phyloP scores from a whole-genome alignment of 805 yeast genomes.

The Cyberlindnera bimundalis region DNA sequence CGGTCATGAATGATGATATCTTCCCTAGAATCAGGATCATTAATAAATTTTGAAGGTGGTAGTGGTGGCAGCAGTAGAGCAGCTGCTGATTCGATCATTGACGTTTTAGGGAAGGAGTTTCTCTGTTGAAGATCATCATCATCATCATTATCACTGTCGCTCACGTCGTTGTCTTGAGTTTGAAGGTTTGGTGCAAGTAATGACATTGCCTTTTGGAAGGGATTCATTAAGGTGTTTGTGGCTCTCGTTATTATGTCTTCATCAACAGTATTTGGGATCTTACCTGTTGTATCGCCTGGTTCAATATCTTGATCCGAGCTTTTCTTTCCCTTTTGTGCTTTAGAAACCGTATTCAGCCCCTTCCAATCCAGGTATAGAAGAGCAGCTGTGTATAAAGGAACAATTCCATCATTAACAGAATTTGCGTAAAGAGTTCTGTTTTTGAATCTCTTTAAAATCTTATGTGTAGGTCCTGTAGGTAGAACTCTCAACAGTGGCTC shows the following conservation, averaged over 20 bases:
- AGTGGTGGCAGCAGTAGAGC: slow-evolving; percentile 66
- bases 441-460: slow-evolving; percentile 49
- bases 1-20: slow-evolving; percentile 66
- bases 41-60: slow-evolving; percentile 58
- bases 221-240: slow-evolving; percentile 32
- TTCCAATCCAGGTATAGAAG: slow-evolving; percentile 59
- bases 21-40: slow-evolving; percentile 59
- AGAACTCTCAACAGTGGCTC: slow-evolving; percentile 56
- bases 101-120: slow-evolving; percentile 53
- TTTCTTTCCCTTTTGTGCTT: slow-evolving; percentile 8
- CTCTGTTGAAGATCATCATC: slow-evolving; percentile 10
- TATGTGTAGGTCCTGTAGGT: slow-evolving; percentile 68
- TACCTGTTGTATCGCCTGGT: slow-evolving; percentile 8
- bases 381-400: slow-evolving; percentile 72
- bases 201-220: slow-evolving; percentile 44
- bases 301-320: neutral
- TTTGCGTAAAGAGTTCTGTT: slow-evolving; percentile 75
- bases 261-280: slow-evolving; percentile 17
- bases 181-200: slow-evolving; percentile 37
- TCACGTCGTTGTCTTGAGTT: slow-evolving; percentile 8
- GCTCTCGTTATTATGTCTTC: slow-evolving; percentile 19
- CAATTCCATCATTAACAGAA: slow-evolving; percentile 76
- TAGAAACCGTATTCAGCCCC: slow-evolving; percentile 17
- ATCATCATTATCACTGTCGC: too few species aligned
- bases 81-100: slow-evolving; percentile 67